Evolutionary conservation across 2,329 filamentous ascomycete species (phyloP).

Genomic region (Neopestalotiopsis clavispora): DNA sequence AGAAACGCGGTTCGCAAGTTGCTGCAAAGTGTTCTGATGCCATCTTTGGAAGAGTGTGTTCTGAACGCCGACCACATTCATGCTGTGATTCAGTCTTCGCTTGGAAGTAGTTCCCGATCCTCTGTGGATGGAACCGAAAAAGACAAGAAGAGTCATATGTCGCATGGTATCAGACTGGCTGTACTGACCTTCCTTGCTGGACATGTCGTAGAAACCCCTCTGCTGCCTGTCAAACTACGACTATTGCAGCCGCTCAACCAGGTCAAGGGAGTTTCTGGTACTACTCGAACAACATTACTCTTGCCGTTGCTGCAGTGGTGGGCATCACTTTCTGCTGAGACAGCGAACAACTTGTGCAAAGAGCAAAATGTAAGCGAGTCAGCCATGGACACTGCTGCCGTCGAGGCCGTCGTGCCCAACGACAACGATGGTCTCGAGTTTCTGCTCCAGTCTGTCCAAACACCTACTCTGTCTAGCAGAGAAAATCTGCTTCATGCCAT

Average conservation of each 20-base stretch:
- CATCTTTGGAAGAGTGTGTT: conserved; percentile 82
- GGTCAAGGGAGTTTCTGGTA: conserved; percentile 72
- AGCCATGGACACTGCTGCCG: conserved; percentile 47
- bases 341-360: conserved; percentile 55
- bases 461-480: conserved; percentile 46
- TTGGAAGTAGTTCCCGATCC: conserved; percentile 58
- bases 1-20: conserved; percentile 63
- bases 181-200: conserved; percentile 75
- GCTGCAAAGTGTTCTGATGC: conserved; percentile 70
- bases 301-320: conserved; percentile 76
- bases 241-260: conserved; percentile 76
- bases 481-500: conserved; percentile 64
- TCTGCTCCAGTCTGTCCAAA: conserved; percentile 53
- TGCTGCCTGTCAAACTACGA: conserved; percentile 70
- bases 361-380: conserved; percentile 48
- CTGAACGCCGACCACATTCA: conserved; percentile 77
- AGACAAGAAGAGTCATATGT: conserved; percentile 60
- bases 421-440: conserved; percentile 57
- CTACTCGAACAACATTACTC: conserved; percentile 74
- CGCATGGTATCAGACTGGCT: conserved; percentile 65
- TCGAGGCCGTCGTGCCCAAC: conserved; percentile 59
- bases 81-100: conserved; percentile 62
- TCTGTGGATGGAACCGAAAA: conserved; percentile 35
- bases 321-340: conserved; percentile 58
- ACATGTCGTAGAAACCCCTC: conserved; percentile 72